Evolutionary conservation across 768 basidiomycete species (phyloP).

Genomic region (Rhodotorula toruloides): DNA sequence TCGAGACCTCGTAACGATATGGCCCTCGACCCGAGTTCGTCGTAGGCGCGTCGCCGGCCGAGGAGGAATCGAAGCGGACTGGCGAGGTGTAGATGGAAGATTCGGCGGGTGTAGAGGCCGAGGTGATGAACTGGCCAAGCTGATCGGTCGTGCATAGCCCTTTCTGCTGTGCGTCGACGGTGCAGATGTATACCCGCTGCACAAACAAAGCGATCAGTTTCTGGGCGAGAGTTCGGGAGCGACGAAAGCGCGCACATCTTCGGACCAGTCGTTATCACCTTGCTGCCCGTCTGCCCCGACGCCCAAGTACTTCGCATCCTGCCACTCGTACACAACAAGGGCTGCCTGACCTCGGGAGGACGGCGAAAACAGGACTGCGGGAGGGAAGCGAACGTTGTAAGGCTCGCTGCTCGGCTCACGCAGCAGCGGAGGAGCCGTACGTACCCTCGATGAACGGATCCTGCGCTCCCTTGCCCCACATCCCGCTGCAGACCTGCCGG

Average conservation of each 20-base stretch:
- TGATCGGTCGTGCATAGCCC: conserved; percentile 65
- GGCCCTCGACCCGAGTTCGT: conserved; percentile 50
- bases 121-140: conserved; percentile 85
- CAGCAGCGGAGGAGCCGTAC: conserved; percentile 24
- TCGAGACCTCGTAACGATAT: conserved; percentile 73
- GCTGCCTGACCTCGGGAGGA: conserved; percentile 80
- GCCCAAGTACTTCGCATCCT: conserved; percentile 77
- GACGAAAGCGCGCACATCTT: conserved; percentile 51
- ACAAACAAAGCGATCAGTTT: conserved; percentile 43
- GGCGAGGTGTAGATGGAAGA: conserved; percentile 86
- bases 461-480: conserved; percentile 68
- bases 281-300: conserved; percentile 43
- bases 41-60: conserved; percentile 3
- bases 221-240: conserved; percentile 52
- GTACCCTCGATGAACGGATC: conserved; percentile 42
- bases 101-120: conserved; percentile 54
- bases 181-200: conserved; percentile 90
- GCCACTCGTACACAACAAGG: conserved; percentile 94
- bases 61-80: conserved; percentile 54
- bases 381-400: background rate
- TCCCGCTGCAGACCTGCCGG: conserved; percentile 88
- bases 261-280: conserved; percentile 38
- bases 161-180: conserved; percentile 65
- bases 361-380: conserved; percentile 65
- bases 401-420: background rate